Evolutionary conservation across 2,329 filamentous ascomycete genomes (phyloP).

Genomic region (Paecilomyces niveus): DNA sequence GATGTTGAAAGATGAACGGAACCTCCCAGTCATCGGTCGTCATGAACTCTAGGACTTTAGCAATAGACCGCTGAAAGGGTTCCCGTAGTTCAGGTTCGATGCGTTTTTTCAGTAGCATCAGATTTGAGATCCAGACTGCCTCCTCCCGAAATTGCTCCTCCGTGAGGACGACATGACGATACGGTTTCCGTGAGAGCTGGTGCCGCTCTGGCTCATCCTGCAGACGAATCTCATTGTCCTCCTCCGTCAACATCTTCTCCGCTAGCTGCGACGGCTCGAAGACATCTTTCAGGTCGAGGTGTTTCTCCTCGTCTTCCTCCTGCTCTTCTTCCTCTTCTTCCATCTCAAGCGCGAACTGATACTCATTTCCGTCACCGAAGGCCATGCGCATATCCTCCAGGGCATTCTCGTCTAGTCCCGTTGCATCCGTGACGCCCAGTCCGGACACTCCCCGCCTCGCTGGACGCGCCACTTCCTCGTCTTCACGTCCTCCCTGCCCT

Average conservation of each 20-base stretch:
- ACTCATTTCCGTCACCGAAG: constrained; percentile 92
- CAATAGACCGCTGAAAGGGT: constrained; percentile 80
- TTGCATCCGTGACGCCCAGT: constrained; percentile 65
- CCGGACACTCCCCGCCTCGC: constrained; percentile 62
- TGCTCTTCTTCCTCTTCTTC: constrained; percentile 79
- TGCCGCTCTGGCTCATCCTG: constrained; percentile 90
- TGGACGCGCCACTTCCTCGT: constrained; percentile 80
- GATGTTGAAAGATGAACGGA: constrained; percentile 95
- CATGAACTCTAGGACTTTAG: constrained; percentile 91
- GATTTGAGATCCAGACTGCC: constrained; percentile 80
- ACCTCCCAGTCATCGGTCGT: constrained; percentile 92
- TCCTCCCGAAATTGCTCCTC: constrained; percentile 87
- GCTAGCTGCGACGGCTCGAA: constrained; percentile 94
- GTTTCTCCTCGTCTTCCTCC: constrained; percentile 69
- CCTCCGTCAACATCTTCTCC: constrained; percentile 91
- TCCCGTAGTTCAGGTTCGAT: constrained; percentile 64
- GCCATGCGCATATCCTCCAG: constrained; percentile 94
- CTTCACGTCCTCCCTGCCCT: constrained; percentile 67
- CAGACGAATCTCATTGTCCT: constrained; percentile 83
- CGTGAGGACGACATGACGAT: constrained; percentile 72
- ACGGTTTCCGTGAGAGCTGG: constrained; percentile 82
- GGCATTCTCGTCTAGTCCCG: constrained; percentile 83
- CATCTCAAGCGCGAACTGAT: constrained; percentile 85
- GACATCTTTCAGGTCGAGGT: constrained; percentile 90
- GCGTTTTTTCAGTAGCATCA: constrained; percentile 82